Percentiles rank a stretch among this genome's conserved stretches.
These are phyloP conservation scores for Colletotrichum tropicale DNA, from an alignment of 2,329 filamentous ascomycete genomes.

Conservation along the genomic window DNA sequence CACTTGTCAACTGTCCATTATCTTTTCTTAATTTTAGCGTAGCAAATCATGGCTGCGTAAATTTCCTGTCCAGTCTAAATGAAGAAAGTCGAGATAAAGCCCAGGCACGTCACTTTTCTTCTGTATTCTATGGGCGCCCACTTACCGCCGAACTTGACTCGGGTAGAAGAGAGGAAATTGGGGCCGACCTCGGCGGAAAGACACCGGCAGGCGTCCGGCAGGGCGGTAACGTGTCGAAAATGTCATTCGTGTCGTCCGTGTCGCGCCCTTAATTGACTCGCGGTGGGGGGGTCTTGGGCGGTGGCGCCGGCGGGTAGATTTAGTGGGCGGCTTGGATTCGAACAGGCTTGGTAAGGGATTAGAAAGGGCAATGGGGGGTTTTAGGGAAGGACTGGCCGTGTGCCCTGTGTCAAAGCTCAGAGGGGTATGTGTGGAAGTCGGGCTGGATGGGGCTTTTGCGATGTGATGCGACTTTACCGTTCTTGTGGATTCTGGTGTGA, in stretches of 20 bases:
- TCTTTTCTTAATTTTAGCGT: no score
- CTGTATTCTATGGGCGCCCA: not conserved
- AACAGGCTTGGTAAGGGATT: not conserved
- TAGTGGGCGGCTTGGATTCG: not conserved
- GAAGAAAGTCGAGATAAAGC: not conserved
- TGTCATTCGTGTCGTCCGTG: not conserved
- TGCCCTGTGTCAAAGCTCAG: not conserved
- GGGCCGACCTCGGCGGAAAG: no score
- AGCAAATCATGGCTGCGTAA: not conserved
- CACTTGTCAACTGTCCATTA: not conserved
- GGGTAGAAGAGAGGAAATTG: no score
- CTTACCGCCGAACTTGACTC: not conserved
- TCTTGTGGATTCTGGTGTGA: not conserved
- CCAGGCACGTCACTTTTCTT: not conserved
- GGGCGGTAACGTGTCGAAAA: not conserved
- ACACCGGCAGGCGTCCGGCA: not conserved
- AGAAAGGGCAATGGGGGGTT: no score
- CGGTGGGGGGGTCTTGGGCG: not conserved
- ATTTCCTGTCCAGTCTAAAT: not conserved
- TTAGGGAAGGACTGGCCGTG: no score
- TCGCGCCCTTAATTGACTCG: not conserved
- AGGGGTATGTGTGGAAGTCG: rapidly evolving
- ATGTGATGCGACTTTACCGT: not conserved
- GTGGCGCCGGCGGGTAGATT: not conserved
- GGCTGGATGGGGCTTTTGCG: not conserved